phyloP scores from a whole-genome alignment of 768 basidiomycete genomes.

The Tubosaeta brunneosetosa region DNA sequence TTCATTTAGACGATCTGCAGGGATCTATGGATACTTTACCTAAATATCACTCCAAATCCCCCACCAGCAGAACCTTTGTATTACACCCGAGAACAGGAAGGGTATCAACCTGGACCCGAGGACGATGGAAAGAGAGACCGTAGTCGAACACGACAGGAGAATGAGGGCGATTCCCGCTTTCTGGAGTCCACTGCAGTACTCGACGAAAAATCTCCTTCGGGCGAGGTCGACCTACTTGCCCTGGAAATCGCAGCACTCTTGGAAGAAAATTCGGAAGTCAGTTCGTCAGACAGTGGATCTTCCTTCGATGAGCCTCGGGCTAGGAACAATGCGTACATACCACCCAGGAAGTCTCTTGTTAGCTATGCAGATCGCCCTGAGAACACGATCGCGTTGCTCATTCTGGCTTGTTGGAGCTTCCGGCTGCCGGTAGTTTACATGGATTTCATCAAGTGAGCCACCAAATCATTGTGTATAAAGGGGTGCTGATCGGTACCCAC shows the following conservation, averaged over 20 bases:
- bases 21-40: conserved; percentile 76
- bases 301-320: conserved; percentile 12
- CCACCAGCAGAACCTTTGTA: conserved; percentile 58
- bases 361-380: conserved; percentile 37
- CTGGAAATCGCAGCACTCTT: conserved; percentile 39
- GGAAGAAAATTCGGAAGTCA: conserved; percentile 35
- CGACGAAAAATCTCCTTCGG: conserved; percentile 10
- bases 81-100: conserved; percentile 38
- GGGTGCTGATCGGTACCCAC: conserved; percentile 6
- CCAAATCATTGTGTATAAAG: neutral
- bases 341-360: conserved; percentile 15
- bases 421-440: conserved; percentile 70
- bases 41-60: conserved; percentile 56
- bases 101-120: conserved; percentile 10
- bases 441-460: conserved; percentile 66
- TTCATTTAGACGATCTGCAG: conserved; percentile 57
- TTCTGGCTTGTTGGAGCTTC: conserved; percentile 75
- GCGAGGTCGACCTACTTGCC: conserved; percentile 23
- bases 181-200: conserved; percentile 10
- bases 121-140: neutral
- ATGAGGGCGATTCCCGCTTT: conserved; percentile 9
- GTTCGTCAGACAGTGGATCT: conserved; percentile 27
- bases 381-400: conserved; percentile 61
- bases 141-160: conserved; percentile 12
- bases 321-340: conserved; percentile 3